A percentile compares a stretch with the other conserved stretches of the same genome.
phyloP scores from a whole-genome alignment of 2,329 filamentous ascomycete genomes.

The Ustilaginoidea virens region DNA sequence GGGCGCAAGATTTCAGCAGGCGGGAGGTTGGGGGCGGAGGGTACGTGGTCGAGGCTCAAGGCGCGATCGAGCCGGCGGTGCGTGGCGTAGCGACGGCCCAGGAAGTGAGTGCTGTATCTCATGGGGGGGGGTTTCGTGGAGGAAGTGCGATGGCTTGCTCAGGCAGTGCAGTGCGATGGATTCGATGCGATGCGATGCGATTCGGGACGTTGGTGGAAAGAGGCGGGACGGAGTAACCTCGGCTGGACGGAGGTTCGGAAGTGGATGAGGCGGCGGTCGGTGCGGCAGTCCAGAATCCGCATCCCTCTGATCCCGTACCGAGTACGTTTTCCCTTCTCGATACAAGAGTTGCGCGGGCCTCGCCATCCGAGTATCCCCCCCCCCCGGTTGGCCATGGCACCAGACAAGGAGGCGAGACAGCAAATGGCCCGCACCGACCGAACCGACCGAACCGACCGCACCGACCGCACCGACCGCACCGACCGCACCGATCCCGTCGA shows the following conservation, averaged over 20 bases:
- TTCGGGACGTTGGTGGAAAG: background rate
- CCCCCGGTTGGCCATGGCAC: too few species aligned
- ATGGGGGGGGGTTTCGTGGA: conserved; percentile 4
- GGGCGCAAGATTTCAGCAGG: background rate
- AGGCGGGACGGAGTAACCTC: conserved; percentile 8
- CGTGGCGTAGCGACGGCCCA: conserved; percentile 20
- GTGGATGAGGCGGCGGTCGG: too few species aligned
- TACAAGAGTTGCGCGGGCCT: too few species aligned
- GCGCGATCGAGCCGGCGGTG: conserved; percentile 18
- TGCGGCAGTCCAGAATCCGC: background rate
- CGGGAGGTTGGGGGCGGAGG: background rate
- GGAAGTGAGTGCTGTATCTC: conserved; percentile 12
- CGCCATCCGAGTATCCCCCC: too few species aligned
- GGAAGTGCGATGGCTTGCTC: background rate
- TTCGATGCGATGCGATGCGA: background rate
- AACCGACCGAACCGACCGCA: background rate
- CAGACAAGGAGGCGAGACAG: too few species aligned
- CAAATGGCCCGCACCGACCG: too few species aligned
- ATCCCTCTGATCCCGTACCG: background rate
- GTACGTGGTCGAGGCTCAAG: conserved; percentile 44
- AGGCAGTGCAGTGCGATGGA: background rate
- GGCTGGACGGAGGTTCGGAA: background rate
- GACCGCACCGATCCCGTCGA: conserved; percentile 1
- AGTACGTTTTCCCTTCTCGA: background rate
- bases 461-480: background rate